Evolutionary conservation across 2,329 filamentous ascomycete species (phyloP), one percentile per base, ranked within the genome.

Genomic region (Pyrenochaeta sp.): DNA sequence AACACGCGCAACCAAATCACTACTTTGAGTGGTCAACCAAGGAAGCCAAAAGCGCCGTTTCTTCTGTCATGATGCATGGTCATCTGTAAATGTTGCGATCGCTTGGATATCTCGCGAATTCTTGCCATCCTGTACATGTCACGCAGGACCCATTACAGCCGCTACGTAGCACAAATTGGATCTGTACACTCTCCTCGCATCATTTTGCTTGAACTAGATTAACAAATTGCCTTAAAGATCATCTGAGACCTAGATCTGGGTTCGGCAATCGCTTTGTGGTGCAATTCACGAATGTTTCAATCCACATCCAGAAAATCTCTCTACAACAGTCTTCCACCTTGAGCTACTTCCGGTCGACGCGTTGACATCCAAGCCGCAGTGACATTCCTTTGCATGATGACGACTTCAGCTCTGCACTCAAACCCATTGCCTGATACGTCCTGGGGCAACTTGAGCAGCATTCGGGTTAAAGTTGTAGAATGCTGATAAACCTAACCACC

Each of bases 401-500:
- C 19, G 11, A 30, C 10, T 18, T 17, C 17, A 23, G 13, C 2
- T 30, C 15, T 29, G 23, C 18, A 17, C n/a, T 27, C 6, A 31
- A 35, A n/a, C 13, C 38, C 44, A 45, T 48, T n/a, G n/a, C n/a
- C n/a, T n/a, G n/a, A n/a, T n/a, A n/a, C n/a, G n/a, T n/a, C n/a
- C n/a, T n/a, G n/a, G n/a, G n/a, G n/a, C n/a, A n/a, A n/a, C n/a
- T n/a, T 38, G 19, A 17, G 19, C 18, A 29, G 23, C 18, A n/a
- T 29, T 17, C 21, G 35, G 27, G 20, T 11, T 26, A 27, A 11
- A 29, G 42, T 22, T 21, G 21, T 35, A 20, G 15, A 18, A 23
- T 24, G 13, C 36, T 41, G 39, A 42, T 28, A 44, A 44, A 41
- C 31, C 35, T 19, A 39, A 23, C 22, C 28, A 27, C 22, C 15